Percentiles rank a stretch among this genome's conserved stretches.
Conservation (phyloP, 1,139 yeast species). For the Diutina rugosa region DNA sequence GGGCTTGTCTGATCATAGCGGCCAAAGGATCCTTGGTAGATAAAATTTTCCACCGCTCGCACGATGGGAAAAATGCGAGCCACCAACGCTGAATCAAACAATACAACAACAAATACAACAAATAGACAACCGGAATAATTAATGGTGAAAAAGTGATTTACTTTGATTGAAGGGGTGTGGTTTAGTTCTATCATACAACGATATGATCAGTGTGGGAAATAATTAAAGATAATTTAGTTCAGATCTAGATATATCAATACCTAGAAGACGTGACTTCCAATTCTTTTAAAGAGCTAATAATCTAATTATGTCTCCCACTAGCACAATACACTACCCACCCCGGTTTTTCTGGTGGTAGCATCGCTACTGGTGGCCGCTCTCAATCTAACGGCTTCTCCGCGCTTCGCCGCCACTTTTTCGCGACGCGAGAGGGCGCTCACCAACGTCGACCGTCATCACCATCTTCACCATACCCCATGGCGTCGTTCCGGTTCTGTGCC, state of each 20-base stretch:
- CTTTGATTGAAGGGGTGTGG: too few species aligned
- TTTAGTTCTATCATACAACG: background rate
- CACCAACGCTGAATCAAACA: background rate
- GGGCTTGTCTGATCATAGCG: constrained; percentile 2
- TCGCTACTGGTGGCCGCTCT: too few species aligned
- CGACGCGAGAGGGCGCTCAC: background rate
- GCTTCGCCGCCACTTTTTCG: background rate
- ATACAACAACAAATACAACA: background rate
- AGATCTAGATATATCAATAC: too few species aligned
- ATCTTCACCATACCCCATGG: constrained; percentile 32
- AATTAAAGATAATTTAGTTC: too few species aligned
- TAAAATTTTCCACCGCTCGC: constrained; percentile 11
- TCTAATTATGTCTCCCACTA: too few species aligned
- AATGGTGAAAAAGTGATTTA: too few species aligned
- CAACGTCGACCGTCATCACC: background rate
- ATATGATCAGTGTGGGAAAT: too few species aligned
- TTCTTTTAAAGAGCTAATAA: too few species aligned
- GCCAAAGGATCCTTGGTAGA: constrained; percentile 7
- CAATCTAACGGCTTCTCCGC: too few species aligned
- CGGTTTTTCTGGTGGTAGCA: background rate
- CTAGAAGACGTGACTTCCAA: too few species aligned
- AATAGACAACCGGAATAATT: background rate
- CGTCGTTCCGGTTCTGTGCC: constrained; percentile 85
- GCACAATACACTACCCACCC: background rate
- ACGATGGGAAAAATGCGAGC: background rate